A percentile compares a stretch with the other conserved stretches of the same genome.
phyloP scores from a whole-genome alignment of 768 basidiomycete species.

The Suillus alpinus region DNA sequence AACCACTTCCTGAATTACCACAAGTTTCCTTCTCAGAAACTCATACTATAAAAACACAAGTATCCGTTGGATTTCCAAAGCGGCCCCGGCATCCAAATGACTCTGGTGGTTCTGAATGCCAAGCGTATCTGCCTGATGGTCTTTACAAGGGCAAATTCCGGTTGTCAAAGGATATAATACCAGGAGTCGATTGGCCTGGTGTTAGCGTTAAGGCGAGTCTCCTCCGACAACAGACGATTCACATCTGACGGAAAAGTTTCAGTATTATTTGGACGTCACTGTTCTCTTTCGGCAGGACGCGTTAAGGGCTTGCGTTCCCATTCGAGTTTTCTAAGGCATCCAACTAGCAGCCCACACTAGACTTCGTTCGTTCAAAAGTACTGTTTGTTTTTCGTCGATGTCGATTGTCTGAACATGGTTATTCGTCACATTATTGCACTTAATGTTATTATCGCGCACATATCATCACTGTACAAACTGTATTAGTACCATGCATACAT shows the following conservation, averaged over 20 bases:
- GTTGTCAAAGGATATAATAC: slow-evolving; percentile 57
- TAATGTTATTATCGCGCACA: background rate
- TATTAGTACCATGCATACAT: background rate
- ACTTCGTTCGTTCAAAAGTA: background rate
- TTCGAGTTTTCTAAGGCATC: slow-evolving; percentile 51
- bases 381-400: background rate
- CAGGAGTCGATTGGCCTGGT: slow-evolving; percentile 65
- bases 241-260: slow-evolving; percentile 3
- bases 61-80: slow-evolving; percentile 71
- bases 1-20: slow-evolving; percentile 27
- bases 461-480: background rate
- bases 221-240: background rate
- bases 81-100: slow-evolving; percentile 44
- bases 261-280: slow-evolving; percentile 76
- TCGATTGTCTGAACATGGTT: background rate
- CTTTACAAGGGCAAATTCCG: slow-evolving; percentile 58
- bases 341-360: slow-evolving; percentile 39
- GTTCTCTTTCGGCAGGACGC: slow-evolving; percentile 65
- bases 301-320: slow-evolving; percentile 57
- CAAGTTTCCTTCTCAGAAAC: slow-evolving; percentile 14
- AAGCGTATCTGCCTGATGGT: slow-evolving; percentile 60
- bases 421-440: background rate
- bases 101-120: slow-evolving; percentile 46
- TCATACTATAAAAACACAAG: slow-evolving; percentile 33
- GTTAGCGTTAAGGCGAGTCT: slow-evolving; percentile 61